These are phyloP conservation scores for Fraxinus baroniana DNA, from an alignment of 305 asterid species.

Conservation along the genomic window DNA sequence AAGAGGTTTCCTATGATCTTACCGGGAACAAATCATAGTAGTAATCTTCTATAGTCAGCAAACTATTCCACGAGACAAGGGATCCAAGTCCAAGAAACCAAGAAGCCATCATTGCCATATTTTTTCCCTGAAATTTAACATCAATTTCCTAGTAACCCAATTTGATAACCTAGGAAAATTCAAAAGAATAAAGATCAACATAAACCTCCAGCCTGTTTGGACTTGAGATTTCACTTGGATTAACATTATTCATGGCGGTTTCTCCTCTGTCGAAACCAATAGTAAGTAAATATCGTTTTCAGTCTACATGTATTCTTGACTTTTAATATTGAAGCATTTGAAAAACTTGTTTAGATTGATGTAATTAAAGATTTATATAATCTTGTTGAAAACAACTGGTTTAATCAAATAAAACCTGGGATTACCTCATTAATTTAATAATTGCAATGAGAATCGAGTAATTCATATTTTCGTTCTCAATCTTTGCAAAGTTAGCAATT, in stretches of 20 bases:
- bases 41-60: constrained; percentile 75
- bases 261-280: constrained; percentile 5
- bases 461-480: too few species aligned
- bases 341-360: background rate
- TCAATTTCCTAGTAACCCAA: background rate
- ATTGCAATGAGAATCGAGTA: background rate
- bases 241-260: constrained; percentile 34
- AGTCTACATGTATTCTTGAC: background rate
- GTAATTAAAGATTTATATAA: background rate
- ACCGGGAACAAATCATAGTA: constrained; percentile 74
- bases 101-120: constrained; percentile 48
- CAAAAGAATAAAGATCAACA: background rate
- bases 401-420: background rate
- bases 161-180: background rate
- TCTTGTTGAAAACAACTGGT: background rate
- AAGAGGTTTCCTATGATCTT: constrained; percentile 24
- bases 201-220: constrained; percentile 52
- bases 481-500: too few species aligned
- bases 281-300: background rate
- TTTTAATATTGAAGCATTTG: background rate
- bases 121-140: constrained; percentile 51
- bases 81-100: constrained; percentile 86
- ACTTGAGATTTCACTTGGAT: constrained; percentile 14
- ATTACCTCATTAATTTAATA: background rate
- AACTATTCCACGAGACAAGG: constrained; percentile 79